Evolutionary conservation across 495 filamentous ascomycete species (phyloP), one percentile per base, ranked within the genome.

Genomic region (Cetradonia linearis): DNA sequence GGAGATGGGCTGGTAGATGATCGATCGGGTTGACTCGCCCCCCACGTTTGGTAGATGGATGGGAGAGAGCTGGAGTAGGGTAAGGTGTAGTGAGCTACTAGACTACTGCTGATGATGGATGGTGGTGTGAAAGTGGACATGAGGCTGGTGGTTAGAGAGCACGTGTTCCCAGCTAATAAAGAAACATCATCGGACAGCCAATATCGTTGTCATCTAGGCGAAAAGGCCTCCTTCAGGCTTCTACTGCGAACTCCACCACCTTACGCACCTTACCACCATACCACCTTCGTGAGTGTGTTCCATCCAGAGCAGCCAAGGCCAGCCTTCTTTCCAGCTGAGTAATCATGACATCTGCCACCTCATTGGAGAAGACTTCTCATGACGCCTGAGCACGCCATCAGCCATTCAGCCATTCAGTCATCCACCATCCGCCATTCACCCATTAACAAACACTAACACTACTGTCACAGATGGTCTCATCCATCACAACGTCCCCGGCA

Each of bases 371-470:
- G 25, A 2, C 5, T 36, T 28, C 2, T 10, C 3, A 59, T 59
- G n/a, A 46, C 36, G 49, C 25, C 37, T 33, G 48, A 54, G 59
- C 59, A 61, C 59, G 59, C 59, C 59, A 61, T 61, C 44, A 20
- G 5, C 53, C 40, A 27, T 11, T 3, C 3, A 34, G 23, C 5
- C n/a, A n/a, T 44, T 30, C 14, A 28, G 14, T 14, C 1, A 36
- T 36, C 20, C 36, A 38, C 36, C 7, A 38, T 5, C 46, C 20
- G 27, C 14, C 46, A n/a, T n/a, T n/a, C n/a, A n/a, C n/a, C n/a
- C n/a, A n/a, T n/a, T n/a, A n/a, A n/a, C n/a, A n/a, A n/a, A n/a
- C n/a, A n/a, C n/a, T n/a, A n/a, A n/a, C n/a, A n/a, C n/a, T n/a
- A n/a, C n/a, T n/a, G n/a, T n/a, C n/a, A n/a, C n/a, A n/a, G n/a